Conservation (phyloP, 2,329 filamentous ascomycete species). For the Lasiodiplodia gonubiensis region DNA sequence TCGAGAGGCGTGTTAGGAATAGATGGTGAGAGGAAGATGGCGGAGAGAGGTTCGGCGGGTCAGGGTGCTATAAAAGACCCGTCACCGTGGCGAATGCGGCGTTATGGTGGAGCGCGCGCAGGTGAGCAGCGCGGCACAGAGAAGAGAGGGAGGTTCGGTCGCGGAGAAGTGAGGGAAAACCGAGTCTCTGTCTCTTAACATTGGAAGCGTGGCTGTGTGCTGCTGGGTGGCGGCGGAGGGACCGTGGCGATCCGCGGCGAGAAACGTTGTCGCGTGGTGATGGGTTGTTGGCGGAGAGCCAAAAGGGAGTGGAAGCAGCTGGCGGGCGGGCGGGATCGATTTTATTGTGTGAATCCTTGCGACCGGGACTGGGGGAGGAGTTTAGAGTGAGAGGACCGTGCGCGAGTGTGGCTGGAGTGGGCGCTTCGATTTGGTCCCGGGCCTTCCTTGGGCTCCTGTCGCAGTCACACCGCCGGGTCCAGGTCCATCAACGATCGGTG, state of each 20-base stretch:
- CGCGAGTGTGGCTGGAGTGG: constrained; percentile 21
- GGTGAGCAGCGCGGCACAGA: constrained; percentile 34
- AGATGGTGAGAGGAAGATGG: constrained; percentile 2
- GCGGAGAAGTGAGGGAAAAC: constrained; percentile 40
- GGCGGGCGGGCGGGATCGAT: constrained; percentile 2
- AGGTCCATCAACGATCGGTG: constrained; percentile 20
- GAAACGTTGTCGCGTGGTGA: background rate
- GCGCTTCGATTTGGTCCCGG: background rate
- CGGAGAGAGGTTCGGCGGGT: constrained; percentile 10
- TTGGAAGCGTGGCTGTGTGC: constrained; percentile 19
- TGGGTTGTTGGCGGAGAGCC: constrained; percentile 20
- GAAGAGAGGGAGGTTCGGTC: constrained; percentile 38
- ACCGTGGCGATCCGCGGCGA: constrained; percentile 6
- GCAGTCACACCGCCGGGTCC: constrained; percentile 22
- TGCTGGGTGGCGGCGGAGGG: constrained; percentile 20
- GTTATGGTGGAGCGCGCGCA: constrained; percentile 33
- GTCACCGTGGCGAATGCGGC: constrained; percentile 44
- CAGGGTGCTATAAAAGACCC: constrained; percentile 33
- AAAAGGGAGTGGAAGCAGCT: constrained; percentile 13
- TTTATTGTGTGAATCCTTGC: constrained; percentile 25
- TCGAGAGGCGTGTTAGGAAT: constrained; percentile 25
- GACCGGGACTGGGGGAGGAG: constrained; percentile 6
- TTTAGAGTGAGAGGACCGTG: constrained; percentile 4
- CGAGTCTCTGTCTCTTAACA: constrained; percentile 27
- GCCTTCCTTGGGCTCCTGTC: constrained; percentile 17